Percentiles rank a stretch among this genome's conserved stretches.
phyloP scores from a whole-genome alignment of 768 basidiomycete genomes.

The Chlorophyllum brunneum region DNA sequence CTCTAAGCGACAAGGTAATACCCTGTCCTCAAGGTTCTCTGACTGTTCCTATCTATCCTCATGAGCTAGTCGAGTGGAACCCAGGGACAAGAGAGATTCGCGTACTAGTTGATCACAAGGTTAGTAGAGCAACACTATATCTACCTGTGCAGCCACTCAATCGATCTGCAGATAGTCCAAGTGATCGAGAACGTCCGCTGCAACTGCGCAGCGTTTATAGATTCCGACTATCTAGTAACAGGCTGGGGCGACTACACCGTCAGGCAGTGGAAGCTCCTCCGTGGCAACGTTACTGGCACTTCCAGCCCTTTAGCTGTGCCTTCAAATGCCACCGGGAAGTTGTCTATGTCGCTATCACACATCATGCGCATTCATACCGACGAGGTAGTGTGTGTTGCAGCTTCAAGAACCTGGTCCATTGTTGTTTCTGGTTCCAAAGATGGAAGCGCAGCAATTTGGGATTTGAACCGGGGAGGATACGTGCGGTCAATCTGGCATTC shows the following conservation, averaged over 20 bases:
- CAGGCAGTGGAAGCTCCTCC: conserved; percentile 72
- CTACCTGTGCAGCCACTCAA: neutral
- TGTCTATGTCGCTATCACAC: conserved; percentile 46
- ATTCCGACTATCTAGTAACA: conserved; percentile 68
- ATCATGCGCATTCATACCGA: conserved; percentile 80
- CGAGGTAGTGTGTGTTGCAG: conserved; percentile 61
- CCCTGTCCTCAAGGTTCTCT: conserved; percentile 60
- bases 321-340: conserved; percentile 15
- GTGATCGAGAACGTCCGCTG: conserved; percentile 72
- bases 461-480: conserved; percentile 80
- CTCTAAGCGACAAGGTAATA: conserved; percentile 53
- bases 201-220: conserved; percentile 76
- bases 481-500: conserved; percentile 74
- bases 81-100: conserved; percentile 52
- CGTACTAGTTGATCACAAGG: conserved; percentile 60
- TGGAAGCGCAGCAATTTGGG: conserved; percentile 87
- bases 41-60: conserved; percentile 52
- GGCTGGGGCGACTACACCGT: conserved; percentile 79
- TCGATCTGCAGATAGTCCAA: conserved; percentile 53
- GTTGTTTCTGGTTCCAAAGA: conserved; percentile 83
- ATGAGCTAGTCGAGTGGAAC: conserved; percentile 73
- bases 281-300: conserved; percentile 26
- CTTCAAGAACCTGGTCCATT: conserved; percentile 80
- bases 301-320: neutral
- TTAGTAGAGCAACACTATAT: conserved; percentile 21